Evolutionary conservation across 2,329 filamentous ascomycete genomes (phyloP).

Genomic region (Cytospora piceicola): DNA sequence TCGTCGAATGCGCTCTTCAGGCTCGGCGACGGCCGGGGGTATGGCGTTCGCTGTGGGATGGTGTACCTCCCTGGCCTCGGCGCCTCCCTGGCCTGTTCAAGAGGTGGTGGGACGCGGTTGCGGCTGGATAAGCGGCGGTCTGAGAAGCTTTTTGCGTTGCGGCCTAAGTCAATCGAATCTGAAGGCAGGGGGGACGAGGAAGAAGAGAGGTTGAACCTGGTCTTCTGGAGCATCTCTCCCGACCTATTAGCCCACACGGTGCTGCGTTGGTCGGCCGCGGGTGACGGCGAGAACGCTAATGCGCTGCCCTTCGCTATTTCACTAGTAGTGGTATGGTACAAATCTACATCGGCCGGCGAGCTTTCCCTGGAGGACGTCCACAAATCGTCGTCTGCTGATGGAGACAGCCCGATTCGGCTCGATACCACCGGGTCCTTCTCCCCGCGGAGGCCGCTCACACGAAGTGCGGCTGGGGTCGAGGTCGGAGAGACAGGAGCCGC

Average conservation of each 20-base stretch:
- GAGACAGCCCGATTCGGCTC: conserved; percentile 4
- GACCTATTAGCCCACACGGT: conserved; percentile 15
- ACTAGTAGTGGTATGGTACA: conserved; percentile 16
- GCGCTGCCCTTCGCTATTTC: conserved; percentile 11
- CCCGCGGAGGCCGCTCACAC: conserved; percentile 7
- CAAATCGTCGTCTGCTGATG: not conserved
- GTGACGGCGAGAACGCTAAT: not conserved
- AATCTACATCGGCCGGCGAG: conserved; percentile 14
- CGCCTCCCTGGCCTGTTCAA: conserved; percentile 2
- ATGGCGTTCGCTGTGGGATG: conserved; percentile 17
- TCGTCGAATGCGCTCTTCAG: conserved; percentile 18
- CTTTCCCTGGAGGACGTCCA: conserved; percentile 10
- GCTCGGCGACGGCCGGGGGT: conserved; percentile 12
- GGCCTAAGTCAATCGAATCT: not conserved
- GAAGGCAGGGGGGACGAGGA: conserved; percentile 14
- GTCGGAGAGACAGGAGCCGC: not conserved
- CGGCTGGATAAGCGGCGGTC: conserved; percentile 20
- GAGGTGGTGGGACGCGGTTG: conserved; percentile 12
- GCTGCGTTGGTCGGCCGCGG: conserved; percentile 5
- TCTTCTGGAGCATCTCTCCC: not conserved
- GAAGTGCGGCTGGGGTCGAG: not conserved
- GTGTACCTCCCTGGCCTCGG: not conserved
- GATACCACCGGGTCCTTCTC: not conserved
- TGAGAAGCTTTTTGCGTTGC: conserved; percentile 17
- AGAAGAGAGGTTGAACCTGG: conserved; percentile 2